Percentiles rank a stretch among this genome's conserved stretches.
phyloP scores from a whole-genome alignment of 148 eudicot genomes.

The Spergularia bocconei region DNA sequence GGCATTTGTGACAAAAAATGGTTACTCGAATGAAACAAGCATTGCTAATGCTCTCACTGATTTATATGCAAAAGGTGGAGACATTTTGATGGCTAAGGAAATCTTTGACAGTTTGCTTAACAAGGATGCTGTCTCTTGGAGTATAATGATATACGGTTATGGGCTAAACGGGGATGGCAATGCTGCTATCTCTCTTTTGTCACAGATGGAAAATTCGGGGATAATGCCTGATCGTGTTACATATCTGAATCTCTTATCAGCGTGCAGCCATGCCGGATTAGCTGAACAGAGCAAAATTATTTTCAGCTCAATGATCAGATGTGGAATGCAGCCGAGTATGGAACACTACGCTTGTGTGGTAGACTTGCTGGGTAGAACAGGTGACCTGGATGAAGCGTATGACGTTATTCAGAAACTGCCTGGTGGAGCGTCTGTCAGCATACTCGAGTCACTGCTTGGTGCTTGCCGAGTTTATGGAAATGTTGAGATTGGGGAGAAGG shows the following conservation, averaged over 20 bases:
- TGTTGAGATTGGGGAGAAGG: conserved; percentile 44
- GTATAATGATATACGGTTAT: conserved; percentile 51
- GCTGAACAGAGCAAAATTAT: conserved; percentile 35
- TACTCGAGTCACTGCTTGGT: conserved; percentile 53
- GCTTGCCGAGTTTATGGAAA: conserved; percentile 56
- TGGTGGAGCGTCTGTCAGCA: conserved; percentile 25
- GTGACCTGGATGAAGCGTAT: conserved; percentile 53
- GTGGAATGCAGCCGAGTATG: conserved; percentile 35
- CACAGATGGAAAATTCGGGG: conserved; percentile 38
- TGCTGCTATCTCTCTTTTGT: conserved; percentile 39
- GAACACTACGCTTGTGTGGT: conserved; percentile 57
- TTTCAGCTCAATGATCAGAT: conserved; percentile 41
- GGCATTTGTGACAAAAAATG: conserved; percentile 35
- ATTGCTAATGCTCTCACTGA: conserved; percentile 47
- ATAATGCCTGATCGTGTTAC: conserved; percentile 45
- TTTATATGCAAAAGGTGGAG: conserved; percentile 52
- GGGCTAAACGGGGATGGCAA: conserved; percentile 53
- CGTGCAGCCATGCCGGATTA: conserved; percentile 63
- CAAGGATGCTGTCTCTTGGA: conserved; percentile 60
- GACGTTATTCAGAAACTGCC: conserved; percentile 37
- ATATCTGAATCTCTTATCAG: conserved; percentile 53
- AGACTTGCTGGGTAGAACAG: conserved; percentile 64
- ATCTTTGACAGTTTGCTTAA: conserved; percentile 38
- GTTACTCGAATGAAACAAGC: conserved; percentile 43
- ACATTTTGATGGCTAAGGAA: conserved; percentile 37